Conservation (phyloP, 257 asterid species). For the Echites panduratus region DNA sequence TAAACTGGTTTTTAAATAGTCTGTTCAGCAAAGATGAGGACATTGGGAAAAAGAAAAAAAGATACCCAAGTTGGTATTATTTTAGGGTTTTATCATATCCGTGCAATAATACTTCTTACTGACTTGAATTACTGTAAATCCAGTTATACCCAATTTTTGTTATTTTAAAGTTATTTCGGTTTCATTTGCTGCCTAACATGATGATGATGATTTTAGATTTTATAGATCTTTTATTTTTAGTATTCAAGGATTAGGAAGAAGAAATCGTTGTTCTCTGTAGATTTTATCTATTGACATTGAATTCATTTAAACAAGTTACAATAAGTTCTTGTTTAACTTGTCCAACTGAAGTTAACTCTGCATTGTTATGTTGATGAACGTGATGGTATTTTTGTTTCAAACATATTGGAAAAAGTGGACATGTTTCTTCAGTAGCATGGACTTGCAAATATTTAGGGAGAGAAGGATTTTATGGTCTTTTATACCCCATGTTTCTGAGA, state of each 20-base stretch:
- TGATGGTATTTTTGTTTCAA: not conserved
- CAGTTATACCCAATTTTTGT: too few species aligned
- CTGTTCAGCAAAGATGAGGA: not conserved
- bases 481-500: not conserved
- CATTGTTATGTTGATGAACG: not conserved
- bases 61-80: not conserved
- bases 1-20: not conserved
- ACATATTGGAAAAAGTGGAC: not conserved
- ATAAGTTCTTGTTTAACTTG: too few species aligned
- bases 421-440: not conserved
- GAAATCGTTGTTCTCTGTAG: not conserved
- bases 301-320: not conserved
- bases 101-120: not conserved
- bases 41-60: not conserved
- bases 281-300: not conserved
- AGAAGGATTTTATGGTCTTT: not conserved
- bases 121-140: not conserved
- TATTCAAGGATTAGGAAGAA: not conserved
- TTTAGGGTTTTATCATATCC: not conserved
- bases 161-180: too few species aligned
- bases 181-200: not conserved
- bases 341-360: too few species aligned
- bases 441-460: not conserved
- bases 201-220: not conserved
- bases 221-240: not conserved